Evolutionary conservation across 2,329 filamentous ascomycete species (phyloP), one percentile per base, ranked within the genome.

Genomic region (Akanthomyces uredinophilus): DNA sequence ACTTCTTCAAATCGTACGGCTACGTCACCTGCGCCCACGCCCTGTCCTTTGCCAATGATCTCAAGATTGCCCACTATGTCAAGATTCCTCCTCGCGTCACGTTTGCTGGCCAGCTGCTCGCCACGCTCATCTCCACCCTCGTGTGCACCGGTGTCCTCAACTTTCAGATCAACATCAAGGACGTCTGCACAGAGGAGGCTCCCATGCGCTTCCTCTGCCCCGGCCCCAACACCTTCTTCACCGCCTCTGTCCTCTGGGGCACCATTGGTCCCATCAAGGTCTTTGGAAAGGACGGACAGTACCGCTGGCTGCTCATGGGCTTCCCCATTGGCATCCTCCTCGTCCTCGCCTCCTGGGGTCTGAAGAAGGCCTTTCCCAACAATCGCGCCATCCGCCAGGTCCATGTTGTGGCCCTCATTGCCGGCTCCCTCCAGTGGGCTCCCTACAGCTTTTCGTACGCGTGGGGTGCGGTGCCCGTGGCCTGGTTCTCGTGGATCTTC

Each of bases 21-120:
- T 78, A 78, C 63, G 72, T 77, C 72, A 67, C 66, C 29, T 68
- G 66, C 53, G 66, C 66, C 14, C 66, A 68, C 56, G 66, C 66
- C 27, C 60, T 68, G 22, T 66, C 65, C 52, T 67, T 67, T 47
- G 65, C 65, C 59, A 74, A 77, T 64, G 80, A 83, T 65, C 74
- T 82, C 73, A 83, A 83, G 68, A 69, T 83, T 29, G 80, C 75
- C 3, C 79, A 81, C 63, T 82, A 82, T 67, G 70, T 82, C 60
- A 82, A 83, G 67, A 78, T 83, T 43, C 77, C 80, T 0, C 78
- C 78, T 0, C 73, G 76, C 3, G 78, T 77, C 13, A 72, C 79
- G 3, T 83, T 83, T 68, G 73, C 75, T 35, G 78, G 76, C 11
- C 81, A 83, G 67, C 75, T 77, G 3, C 72, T 73, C 41, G 78